These are phyloP conservation scores for Pythium coloratum DNA, from an alignment of 352 stramenopile genomes.

Conservation along the genomic window DNA sequence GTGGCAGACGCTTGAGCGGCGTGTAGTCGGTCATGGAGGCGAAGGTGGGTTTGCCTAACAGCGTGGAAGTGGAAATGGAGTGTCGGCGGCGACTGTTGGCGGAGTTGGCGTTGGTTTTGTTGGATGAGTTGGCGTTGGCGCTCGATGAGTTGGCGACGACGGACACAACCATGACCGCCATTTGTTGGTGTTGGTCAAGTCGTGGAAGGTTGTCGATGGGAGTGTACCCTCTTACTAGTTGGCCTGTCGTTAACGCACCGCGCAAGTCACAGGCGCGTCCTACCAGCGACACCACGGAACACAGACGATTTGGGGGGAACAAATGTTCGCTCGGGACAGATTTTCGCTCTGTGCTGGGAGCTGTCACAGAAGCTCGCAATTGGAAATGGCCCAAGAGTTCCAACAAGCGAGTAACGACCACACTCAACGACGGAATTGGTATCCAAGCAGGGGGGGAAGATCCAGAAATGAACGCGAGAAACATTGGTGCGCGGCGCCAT, in stretches of 20 bases:
- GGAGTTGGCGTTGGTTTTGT: neutral
- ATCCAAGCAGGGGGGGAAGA: neutral
- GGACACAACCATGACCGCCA: conserved; percentile 1
- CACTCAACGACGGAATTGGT: neutral
- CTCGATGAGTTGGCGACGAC: neutral
- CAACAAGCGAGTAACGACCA: too few relatives aligned
- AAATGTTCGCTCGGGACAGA: conserved; percentile 12
- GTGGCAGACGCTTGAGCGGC: conserved; percentile 6
- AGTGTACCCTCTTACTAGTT: conserved; percentile 3
- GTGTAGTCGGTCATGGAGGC: conserved; percentile 11
- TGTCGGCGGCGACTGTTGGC: conserved; percentile 18
- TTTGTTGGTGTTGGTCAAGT: conserved; percentile 11
- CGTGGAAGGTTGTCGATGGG: conserved; percentile 6
- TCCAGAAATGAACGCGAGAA: neutral
- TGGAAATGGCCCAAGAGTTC: neutral
- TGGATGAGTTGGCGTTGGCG: neutral
- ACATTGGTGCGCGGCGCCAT: neutral
- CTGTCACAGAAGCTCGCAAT: conserved; percentile 7
- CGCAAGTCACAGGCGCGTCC: conserved; percentile 15
- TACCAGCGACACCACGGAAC: conserved; percentile 26
- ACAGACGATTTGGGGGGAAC: conserved; percentile 21
- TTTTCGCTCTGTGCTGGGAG: neutral
- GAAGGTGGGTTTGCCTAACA: conserved; percentile 1
- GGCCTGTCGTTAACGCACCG: conserved; percentile 14
- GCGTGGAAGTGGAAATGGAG: conserved; percentile 28